Percentiles rank a stretch among this genome's conserved stretches.
Evolutionary conservation across 2,329 filamentous ascomycete species (phyloP).

Genomic region (Botrytis hyacinthi): DNA sequence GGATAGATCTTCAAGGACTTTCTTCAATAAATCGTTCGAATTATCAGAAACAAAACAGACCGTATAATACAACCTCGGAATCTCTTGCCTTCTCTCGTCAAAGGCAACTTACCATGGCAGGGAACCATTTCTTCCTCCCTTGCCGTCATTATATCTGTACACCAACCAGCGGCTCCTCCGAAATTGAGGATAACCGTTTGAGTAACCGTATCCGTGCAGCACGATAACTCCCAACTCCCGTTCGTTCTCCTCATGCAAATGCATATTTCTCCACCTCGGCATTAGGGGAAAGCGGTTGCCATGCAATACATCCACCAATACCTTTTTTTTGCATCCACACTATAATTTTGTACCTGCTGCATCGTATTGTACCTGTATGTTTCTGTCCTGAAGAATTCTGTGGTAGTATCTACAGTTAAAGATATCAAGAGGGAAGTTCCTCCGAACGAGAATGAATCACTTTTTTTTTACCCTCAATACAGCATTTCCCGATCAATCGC

Average conservation of each 20-base stretch:
- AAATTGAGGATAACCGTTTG: slow-evolving; percentile 9
- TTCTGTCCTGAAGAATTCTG: background rate
- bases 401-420: background rate
- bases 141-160: background rate
- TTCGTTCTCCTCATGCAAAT: slow-evolving; percentile 1
- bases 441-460: background rate
- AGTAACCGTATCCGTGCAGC: slow-evolving; percentile 15
- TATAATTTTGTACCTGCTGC: background rate
- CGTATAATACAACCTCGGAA: background rate
- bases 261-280: background rate
- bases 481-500: background rate
- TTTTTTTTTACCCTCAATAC: background rate
- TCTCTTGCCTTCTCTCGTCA: background rate
- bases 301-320: background rate
- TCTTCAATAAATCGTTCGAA: background rate
- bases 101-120: background rate
- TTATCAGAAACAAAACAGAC: background rate
- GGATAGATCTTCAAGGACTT: background rate
- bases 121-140: background rate
- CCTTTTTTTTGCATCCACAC: background rate
- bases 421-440: background rate
- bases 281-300: background rate
- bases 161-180: slow-evolving; percentile 4
- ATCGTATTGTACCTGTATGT: background rate
- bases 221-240: slow-evolving; percentile 17